Conservation (phyloP, 202 grass and related monocot genomes). For the Hordeum pubiflorum region DNA sequence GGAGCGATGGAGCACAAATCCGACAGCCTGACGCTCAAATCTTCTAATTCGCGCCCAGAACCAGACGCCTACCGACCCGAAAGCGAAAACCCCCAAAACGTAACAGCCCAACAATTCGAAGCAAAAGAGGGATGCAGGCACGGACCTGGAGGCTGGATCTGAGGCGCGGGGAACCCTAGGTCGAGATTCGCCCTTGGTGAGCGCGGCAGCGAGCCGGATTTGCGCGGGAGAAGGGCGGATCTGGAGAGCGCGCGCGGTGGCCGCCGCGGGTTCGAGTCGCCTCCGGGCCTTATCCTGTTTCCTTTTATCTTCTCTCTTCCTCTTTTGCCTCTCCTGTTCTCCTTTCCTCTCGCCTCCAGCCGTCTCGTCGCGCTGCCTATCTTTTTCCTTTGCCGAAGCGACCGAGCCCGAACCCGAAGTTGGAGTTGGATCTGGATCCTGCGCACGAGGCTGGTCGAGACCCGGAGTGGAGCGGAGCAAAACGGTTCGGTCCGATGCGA, state of each 20-base stretch:
- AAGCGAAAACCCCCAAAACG: neutral
- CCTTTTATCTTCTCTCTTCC: neutral
- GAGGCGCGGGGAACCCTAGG: neutral
- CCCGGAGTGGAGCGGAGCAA: neutral
- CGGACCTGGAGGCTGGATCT: constrained; percentile 47
- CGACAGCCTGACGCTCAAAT: neutral
- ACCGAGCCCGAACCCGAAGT: neutral
- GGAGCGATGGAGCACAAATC: neutral
- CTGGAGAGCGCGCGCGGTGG: constrained; percentile 28
- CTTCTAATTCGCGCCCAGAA: constrained; percentile 11
- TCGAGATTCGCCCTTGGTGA: neutral
- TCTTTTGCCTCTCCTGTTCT: neutral
- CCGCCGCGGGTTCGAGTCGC: constrained; percentile 3
- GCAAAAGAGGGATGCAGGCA: neutral
- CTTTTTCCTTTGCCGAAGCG: constrained; percentile 11
- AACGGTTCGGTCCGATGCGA: neutral
- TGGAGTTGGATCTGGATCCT: neutral
- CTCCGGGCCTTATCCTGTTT: constrained; percentile 19
- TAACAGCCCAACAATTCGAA: neutral
- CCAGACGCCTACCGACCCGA: neutral
- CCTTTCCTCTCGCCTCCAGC: constrained; percentile 19
- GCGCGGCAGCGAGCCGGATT: constrained; percentile 32
- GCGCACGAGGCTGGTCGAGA: neutral
- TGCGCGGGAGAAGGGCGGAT: constrained; percentile 20
- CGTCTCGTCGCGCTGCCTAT: constrained; percentile 5